Evolutionary conservation across 1,284 basidiomycete species (phyloP), one percentile per base, ranked within the genome.

Genomic region (Sporisorium sorghi): DNA sequence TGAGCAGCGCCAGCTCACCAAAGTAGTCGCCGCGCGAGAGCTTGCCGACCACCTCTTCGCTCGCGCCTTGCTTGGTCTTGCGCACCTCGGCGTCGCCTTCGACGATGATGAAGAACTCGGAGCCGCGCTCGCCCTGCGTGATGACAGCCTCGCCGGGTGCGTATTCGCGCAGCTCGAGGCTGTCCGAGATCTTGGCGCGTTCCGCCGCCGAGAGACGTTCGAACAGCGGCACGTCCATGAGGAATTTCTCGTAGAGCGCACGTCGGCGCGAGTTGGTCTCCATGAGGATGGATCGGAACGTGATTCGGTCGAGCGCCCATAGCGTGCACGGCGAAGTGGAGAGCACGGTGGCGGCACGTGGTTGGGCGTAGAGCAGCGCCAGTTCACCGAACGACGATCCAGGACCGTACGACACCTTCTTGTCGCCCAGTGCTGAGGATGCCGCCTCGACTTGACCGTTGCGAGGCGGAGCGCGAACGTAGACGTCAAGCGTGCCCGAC

Each of bases 91-190:
- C 96, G 70, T 92, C 89, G 21, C 96, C 96, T 76, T 93, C 92
- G 83, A 98, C 94, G 56, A 99, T 90, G 76, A 99, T 93, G 88
- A 94, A 99, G 86, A 99, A 99, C 54, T 94, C 94, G 79, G 96
- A 93, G 9, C 97, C 96, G 85, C 92, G 90, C 76, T 99, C 96
- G 60, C 96, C 96, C 85, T 99, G 92, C 54, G 87, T 88, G 59
- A 99, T 92, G 19, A 99, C 92, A 15, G 90, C 89, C 77, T 94
- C 90, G 21, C 93, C 95, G 70, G 93, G 91, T 50, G 89, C 86
- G 85, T 93, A 94, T 24, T 91, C 89, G 68, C 88, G 88, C 78
- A 93, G 92, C 77, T 93, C 91, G 39, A 99, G 89, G 15, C 95
- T 94, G 85, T 99, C 96, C 60, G 95, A 93, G 72, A 99, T 93